These are phyloP conservation scores for Parsonsia alboflavescens DNA, from an alignment of 257 asterid genomes.

Conservation along the genomic window DNA sequence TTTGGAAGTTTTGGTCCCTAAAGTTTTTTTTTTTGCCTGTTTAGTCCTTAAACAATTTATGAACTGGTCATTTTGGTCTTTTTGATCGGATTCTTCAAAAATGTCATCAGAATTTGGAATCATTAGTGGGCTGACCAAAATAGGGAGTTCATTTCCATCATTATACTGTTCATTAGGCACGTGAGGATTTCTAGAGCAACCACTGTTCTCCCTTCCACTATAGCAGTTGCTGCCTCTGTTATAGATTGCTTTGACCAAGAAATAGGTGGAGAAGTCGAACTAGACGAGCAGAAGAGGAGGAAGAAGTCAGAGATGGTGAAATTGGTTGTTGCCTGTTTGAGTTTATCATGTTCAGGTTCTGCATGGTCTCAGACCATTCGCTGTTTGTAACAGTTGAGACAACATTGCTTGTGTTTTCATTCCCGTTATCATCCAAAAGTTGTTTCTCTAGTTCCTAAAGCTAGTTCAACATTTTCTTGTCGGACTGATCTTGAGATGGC, in stretches of 20 bases:
- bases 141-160: too few relatives aligned
- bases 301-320: constrained; percentile 65
- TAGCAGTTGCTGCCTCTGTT: constrained; percentile 51
- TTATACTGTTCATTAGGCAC: too few relatives aligned
- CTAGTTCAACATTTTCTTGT: constrained; percentile 47
- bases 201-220: constrained; percentile 55
- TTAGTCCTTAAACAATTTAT: too few relatives aligned
- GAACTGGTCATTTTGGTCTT: too few relatives aligned
- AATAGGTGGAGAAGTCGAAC: constrained; percentile 52
- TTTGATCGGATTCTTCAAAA: too few relatives aligned
- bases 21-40: too few relatives aligned
- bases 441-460: constrained; percentile 74
- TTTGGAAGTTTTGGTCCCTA: too few relatives aligned
- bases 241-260: constrained; percentile 48
- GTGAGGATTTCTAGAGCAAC: constrained; percentile 60
- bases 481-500: constrained; percentile 25
- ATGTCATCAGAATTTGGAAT: too few relatives aligned
- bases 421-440: constrained; percentile 62
- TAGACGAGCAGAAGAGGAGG: constrained; percentile 72
- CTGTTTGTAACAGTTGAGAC: constrained; percentile 53
- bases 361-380: constrained; percentile 78
- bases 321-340: constrained; percentile 25
- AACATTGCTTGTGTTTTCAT: constrained; percentile 25
- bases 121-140: too few relatives aligned
- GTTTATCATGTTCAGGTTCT: constrained; percentile 36